phyloP scores from a whole-genome alignment of 208 protist genomes.

The Crithidia sp. region DNA sequence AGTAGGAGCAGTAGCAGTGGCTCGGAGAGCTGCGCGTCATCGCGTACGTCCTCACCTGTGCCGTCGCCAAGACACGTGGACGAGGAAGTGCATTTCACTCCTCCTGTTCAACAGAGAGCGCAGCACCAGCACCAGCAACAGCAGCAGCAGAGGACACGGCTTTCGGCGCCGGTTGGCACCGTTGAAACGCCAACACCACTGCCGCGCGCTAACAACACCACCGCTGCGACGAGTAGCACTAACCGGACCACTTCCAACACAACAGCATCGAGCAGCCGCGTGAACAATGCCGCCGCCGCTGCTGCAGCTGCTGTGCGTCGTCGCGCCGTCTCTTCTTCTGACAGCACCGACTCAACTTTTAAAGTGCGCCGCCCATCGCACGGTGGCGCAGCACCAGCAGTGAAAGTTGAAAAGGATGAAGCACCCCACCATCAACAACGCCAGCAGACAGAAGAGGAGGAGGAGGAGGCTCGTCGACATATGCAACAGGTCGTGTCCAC shows the following conservation, averaged over 20 bases:
- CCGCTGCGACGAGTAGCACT: background rate
- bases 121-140: background rate
- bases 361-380: background rate
- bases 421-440: too few species aligned
- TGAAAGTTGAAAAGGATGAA: too few species aligned
- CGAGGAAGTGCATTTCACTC: too few species aligned
- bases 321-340: background rate
- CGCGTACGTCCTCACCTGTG: background rate
- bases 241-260: background rate
- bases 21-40: background rate
- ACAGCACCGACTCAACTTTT: background rate
- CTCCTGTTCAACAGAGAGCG: background rate
- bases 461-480: background rate
- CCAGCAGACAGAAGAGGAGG: background rate
- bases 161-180: background rate
- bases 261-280: background rate
- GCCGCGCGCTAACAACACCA: background rate
- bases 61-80: background rate
- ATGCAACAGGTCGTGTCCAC: slow-evolving; percentile 22
- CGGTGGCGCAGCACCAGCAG: too few species aligned
- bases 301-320: background rate
- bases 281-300: background rate
- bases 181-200: slow-evolving; percentile 13
- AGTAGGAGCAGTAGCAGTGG: slow-evolving; percentile 10
- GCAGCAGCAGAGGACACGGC: background rate